phyloP scores from a whole-genome alignment of 73 alveolate genomes.

The Strombidium stylifer region DNA sequence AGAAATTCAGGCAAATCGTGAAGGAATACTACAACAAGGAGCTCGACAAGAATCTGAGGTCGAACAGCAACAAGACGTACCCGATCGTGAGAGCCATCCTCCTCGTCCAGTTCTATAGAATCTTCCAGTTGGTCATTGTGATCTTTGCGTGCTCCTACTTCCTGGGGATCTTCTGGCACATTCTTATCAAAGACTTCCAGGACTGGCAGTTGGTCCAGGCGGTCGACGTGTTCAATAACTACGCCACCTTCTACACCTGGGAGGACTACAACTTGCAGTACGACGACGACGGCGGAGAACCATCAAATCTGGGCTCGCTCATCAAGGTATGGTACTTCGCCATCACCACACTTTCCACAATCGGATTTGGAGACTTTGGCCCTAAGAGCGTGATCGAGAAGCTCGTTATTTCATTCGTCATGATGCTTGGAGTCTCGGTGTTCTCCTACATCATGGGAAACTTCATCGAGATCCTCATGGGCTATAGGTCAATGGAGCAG shows the following conservation, averaged over 20 bases:
- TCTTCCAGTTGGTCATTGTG: background rate
- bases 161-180: constrained; percentile 22
- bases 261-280: too few relatives aligned
- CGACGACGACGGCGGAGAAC: too few relatives aligned
- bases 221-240: too few relatives aligned
- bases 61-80: background rate
- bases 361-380: constrained; percentile 87
- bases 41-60: background rate
- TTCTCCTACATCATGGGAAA: constrained; percentile 88
- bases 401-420: constrained; percentile 73
- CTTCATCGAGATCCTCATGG: constrained; percentile 75
- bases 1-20: background rate
- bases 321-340: constrained; percentile 80
- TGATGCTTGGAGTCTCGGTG: constrained; percentile 87
- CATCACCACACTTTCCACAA: constrained; percentile 83
- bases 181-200: background rate
- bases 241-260: too few relatives aligned
- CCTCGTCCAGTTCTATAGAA: background rate
- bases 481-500: constrained; percentile 74
- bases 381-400: constrained; percentile 77
- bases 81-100: background rate
- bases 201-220: too few relatives aligned
- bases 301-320: too few relatives aligned
- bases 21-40: constrained; percentile 1
- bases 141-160: constrained; percentile 6